A percentile compares a stretch with the other conserved stretches of the same genome.
These are phyloP conservation scores for Eucalyptus regnans DNA, from an alignment of 345 rosid species.

Conservation along the genomic window DNA sequence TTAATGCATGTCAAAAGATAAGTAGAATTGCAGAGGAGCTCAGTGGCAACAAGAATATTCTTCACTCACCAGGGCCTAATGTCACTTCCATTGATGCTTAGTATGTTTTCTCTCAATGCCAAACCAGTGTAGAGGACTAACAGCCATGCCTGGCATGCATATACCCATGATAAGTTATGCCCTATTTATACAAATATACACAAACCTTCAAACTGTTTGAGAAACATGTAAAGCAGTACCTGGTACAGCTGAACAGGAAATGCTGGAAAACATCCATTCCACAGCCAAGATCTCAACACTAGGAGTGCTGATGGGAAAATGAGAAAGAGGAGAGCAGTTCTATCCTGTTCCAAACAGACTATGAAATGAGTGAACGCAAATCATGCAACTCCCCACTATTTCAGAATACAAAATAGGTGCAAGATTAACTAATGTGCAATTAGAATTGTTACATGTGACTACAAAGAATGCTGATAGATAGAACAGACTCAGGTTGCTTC, in stretches of 20 bases:
- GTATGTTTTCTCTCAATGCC: slow-evolving; percentile 90
- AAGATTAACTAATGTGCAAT: background rate
- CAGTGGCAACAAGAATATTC: background rate
- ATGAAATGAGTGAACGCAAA: background rate
- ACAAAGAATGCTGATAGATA: background rate
- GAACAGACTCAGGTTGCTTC: background rate
- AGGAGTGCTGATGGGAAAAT: slow-evolving; percentile 72
- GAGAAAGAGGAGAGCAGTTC: slow-evolving; percentile 88
- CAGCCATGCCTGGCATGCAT: slow-evolving; percentile 59
- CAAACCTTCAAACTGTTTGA: background rate
- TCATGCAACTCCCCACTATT: background rate
- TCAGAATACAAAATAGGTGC: background rate
- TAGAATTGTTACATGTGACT: background rate
- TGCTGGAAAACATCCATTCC: slow-evolving; percentile 91
- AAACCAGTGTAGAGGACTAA: slow-evolving; percentile 91
- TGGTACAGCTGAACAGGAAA: slow-evolving; percentile 95
- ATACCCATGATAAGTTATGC: background rate
- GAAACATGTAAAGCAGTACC: slow-evolving; percentile 13
- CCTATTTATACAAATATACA: background rate
- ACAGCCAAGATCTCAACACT: slow-evolving; percentile 61
- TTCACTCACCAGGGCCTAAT: slow-evolving; percentile 80
- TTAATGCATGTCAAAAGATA: background rate
- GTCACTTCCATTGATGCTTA: slow-evolving; percentile 96
- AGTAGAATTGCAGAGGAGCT: background rate
- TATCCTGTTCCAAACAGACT: slow-evolving; percentile 52